These are phyloP conservation scores for Neoboletus brunneissimus DNA, from an alignment of 768 basidiomycete species.

Conservation along the genomic window DNA sequence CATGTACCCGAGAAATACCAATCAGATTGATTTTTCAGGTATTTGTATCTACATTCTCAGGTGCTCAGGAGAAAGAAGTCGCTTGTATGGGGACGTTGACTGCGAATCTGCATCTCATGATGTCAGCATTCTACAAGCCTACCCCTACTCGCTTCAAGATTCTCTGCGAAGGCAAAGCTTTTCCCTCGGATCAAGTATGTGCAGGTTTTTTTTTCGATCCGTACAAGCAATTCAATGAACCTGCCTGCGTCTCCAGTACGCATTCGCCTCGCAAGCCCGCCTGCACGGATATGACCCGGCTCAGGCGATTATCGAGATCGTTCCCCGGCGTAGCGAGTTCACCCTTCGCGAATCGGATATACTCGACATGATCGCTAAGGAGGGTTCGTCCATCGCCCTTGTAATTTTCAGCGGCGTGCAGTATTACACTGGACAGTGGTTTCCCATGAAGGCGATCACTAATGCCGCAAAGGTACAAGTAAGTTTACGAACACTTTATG, in stretches of 20 bases:
- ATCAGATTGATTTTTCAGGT: slow-evolving; percentile 6
- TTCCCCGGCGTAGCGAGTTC: slow-evolving; percentile 81
- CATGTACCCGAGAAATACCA: slow-evolving; percentile 10
- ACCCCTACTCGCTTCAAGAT: slow-evolving; percentile 85
- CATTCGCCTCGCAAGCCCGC: slow-evolving; percentile 87
- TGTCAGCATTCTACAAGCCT: slow-evolving; percentile 92
- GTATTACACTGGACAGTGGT: slow-evolving; percentile 96
- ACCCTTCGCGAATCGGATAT: slow-evolving; percentile 89
- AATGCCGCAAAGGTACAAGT: slow-evolving; percentile 82
- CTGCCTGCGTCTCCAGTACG: slow-evolving; percentile 60
- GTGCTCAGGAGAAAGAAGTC: slow-evolving; percentile 85
- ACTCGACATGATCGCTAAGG: slow-evolving; percentile 62
- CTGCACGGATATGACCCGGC: slow-evolving; percentile 76
- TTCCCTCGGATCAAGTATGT: slow-evolving; percentile 93
- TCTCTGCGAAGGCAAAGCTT: slow-evolving; percentile 89
- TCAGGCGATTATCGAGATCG: slow-evolving; percentile 72
- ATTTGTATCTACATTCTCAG: slow-evolving; percentile 41
- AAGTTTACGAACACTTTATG: slow-evolving; percentile 24
- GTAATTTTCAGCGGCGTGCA: slow-evolving; percentile 94
- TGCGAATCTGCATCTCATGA: slow-evolving; percentile 92
- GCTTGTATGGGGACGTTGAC: slow-evolving; percentile 96
- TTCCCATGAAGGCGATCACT: slow-evolving; percentile 85
- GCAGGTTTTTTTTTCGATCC: slow-evolving; percentile 3
- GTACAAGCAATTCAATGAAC: slow-evolving; percentile 14
- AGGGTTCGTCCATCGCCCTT: slow-evolving; percentile 79